Conservation (phyloP, 345 rosid genomes). For the Lumnitzera littorea region DNA sequence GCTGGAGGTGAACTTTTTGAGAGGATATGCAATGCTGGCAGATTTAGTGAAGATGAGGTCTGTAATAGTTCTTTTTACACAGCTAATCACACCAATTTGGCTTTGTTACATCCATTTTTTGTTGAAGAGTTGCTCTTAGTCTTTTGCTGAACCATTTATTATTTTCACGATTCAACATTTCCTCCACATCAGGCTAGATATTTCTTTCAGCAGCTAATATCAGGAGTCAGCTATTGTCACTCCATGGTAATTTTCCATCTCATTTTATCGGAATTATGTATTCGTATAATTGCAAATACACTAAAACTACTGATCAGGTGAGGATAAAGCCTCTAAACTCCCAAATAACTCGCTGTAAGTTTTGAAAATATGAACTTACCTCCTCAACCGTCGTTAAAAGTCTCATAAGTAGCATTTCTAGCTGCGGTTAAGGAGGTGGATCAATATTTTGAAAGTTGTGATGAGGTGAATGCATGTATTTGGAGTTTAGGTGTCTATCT, state of each 20-base stretch:
- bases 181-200: conserved; percentile 13
- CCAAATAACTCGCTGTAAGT: too few species aligned
- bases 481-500: too few species aligned
- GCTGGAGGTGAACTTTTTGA: conserved; percentile 40
- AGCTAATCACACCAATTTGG: background rate
- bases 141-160: too few species aligned
- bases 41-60: conserved; percentile 39
- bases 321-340: too few species aligned
- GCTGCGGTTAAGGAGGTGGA: too few species aligned
- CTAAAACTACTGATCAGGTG: too few species aligned
- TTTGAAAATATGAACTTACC: background rate
- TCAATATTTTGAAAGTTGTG: too few species aligned
- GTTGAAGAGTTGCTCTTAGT: too few species aligned
- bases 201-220: conserved; percentile 22
- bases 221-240: conserved; percentile 26
- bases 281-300: too few species aligned
- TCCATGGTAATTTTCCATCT: conserved; percentile 10
- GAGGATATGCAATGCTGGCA: conserved; percentile 32
- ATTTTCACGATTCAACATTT: too few species aligned
- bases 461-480: too few species aligned
- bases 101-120: background rate
- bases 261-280: background rate
- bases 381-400: background rate
- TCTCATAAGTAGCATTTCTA: too few species aligned
- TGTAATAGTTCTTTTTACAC: background rate